Conservation (phyloP, 2,329 filamentous ascomycete species). For the Chrysosporium queenslandicum region DNA sequence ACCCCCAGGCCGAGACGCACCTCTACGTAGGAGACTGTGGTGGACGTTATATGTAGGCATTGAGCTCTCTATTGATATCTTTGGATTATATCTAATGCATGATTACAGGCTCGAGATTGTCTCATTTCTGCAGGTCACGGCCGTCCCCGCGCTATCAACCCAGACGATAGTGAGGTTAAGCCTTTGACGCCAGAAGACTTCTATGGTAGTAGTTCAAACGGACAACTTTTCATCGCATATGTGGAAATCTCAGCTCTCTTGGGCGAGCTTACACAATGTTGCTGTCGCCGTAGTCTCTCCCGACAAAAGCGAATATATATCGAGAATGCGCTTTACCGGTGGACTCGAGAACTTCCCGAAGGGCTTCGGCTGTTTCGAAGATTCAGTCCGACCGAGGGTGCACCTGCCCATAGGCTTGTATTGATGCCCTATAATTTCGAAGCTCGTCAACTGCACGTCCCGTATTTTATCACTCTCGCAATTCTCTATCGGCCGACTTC, state of each 20-base stretch:
- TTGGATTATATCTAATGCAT: not conserved
- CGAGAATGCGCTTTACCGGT: constrained; percentile 27
- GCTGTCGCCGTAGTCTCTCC: constrained; percentile 22
- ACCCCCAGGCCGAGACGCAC: constrained; percentile 26
- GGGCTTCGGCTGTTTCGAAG: constrained; percentile 21
- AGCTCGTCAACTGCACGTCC: constrained; percentile 31
- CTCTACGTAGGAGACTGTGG: constrained; percentile 34
- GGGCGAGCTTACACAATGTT: constrained; percentile 23
- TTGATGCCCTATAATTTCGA: constrained; percentile 29
- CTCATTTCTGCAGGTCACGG: constrained; percentile 37
- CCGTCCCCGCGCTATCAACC: constrained; percentile 32
- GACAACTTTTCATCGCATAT: constrained; percentile 32
- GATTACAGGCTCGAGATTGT: constrained; percentile 28
- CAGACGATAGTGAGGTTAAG: constrained; percentile 32
- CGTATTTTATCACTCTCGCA: constrained; percentile 34
- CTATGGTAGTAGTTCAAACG: constrained; percentile 21
- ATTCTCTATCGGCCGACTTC: constrained; percentile 32
- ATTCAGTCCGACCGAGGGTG: constrained; percentile 11
- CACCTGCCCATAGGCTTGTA: constrained; percentile 12
- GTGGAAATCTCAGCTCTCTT: constrained; percentile 35
- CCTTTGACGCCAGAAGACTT: constrained; percentile 31
- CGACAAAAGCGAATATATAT: constrained; percentile 21
- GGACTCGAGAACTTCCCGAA: constrained; percentile 30
- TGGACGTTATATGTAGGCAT: constrained; percentile 35
- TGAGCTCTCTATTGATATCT: constrained; percentile 4